Evolutionary conservation across 169 alveolate species (phyloP).

Genomic region (Eimeria necatrix): DNA sequence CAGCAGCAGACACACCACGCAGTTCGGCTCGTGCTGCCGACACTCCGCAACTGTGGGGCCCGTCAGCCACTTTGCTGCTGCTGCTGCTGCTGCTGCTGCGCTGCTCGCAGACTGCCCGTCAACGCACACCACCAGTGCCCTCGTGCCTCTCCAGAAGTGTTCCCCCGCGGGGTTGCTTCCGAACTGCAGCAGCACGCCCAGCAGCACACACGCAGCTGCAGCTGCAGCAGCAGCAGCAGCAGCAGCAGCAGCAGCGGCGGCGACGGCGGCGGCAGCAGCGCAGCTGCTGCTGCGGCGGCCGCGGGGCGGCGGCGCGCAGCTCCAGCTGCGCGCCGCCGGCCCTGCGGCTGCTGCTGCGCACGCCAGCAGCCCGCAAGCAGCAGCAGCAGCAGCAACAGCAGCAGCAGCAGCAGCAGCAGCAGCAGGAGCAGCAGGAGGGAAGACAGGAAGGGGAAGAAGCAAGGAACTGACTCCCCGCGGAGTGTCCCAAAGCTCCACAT

Average conservation of each 20-base stretch:
- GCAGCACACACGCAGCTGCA: neutral
- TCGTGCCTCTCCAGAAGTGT: conserved; percentile 35
- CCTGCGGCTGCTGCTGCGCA: no score
- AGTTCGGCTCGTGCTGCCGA: conserved; percentile 1
- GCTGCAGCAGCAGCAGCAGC: conserved; percentile 26
- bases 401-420: neutral
- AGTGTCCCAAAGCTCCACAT: conserved; percentile 60
- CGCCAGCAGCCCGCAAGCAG: no score
- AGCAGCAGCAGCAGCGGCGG: neutral
- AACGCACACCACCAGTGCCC: conserved; percentile 42
- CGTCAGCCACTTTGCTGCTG: neutral
- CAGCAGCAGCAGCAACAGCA: no score
- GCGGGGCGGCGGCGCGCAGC: no score
- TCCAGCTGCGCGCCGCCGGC: no score
- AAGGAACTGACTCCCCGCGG: conserved; percentile 12
- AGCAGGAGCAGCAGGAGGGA: neutral
- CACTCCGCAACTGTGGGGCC: neutral
- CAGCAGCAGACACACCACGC: neutral
- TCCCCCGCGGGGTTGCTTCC: neutral
- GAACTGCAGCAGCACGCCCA: conserved; percentile 9
- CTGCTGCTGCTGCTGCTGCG: no score
- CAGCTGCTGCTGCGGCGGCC: no score
- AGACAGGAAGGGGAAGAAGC: neutral
- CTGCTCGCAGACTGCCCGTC: conserved; percentile 25
- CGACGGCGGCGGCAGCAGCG: no score